These are phyloP conservation scores for Rhodotorula diobovata DNA, from an alignment of 768 basidiomycete genomes.

Conservation along the genomic window DNA sequence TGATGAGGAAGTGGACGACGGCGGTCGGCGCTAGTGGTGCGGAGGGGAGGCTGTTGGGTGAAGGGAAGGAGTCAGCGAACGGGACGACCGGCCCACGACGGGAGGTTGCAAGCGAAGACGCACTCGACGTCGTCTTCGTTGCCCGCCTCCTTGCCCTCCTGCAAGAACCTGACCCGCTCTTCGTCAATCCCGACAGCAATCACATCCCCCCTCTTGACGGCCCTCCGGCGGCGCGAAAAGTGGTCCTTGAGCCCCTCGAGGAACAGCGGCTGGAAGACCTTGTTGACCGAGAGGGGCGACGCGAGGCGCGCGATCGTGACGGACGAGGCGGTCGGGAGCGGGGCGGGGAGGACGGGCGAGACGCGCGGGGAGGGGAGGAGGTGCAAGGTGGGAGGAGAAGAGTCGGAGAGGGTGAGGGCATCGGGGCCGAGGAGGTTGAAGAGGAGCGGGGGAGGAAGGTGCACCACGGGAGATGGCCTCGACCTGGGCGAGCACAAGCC, in stretches of 20 bases:
- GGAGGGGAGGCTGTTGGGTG: slow-evolving; percentile 31
- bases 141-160: slow-evolving; percentile 42
- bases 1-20: slow-evolving; percentile 70
- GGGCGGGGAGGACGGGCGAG: slow-evolving; percentile 6
- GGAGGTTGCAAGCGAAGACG: slow-evolving; percentile 6
- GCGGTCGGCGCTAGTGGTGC: slow-evolving; percentile 48
- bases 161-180: slow-evolving; percentile 34
- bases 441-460: slow-evolving; percentile 21
- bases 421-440: slow-evolving; percentile 24
- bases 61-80: not conserved
- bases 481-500: not conserved
- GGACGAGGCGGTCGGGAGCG: slow-evolving; percentile 61
- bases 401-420: not conserved
- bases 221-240: slow-evolving; percentile 55
- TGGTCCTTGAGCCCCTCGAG: slow-evolving; percentile 60
- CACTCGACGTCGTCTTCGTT: slow-evolving; percentile 41
- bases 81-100: too few species aligned
- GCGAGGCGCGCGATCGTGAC: slow-evolving; percentile 76
- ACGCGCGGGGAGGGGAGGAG: slow-evolving; percentile 1
- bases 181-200: slow-evolving; percentile 61
- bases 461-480: not conserved
- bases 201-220: slow-evolving; percentile 70
- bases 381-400: not conserved
- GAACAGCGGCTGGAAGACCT: slow-evolving; percentile 61
- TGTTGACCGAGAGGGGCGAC: slow-evolving; percentile 65